Evolutionary conservation across 2,329 filamentous ascomycete species (phyloP).

Genomic region (Harringtonia aguacate): DNA sequence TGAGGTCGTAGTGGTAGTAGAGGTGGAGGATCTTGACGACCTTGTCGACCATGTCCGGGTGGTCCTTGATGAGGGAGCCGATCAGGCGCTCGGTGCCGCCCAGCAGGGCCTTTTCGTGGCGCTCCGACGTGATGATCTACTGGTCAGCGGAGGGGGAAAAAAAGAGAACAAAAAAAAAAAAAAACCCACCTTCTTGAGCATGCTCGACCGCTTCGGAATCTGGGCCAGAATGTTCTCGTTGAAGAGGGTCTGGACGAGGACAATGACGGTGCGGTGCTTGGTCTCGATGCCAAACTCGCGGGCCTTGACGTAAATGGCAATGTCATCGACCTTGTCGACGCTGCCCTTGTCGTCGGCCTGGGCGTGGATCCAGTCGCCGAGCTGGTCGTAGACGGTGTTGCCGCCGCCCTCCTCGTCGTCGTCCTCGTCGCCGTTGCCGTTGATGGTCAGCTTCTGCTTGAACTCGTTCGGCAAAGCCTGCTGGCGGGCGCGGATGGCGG

Average conservation of each 20-base stretch:
- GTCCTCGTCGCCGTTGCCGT: constrained; percentile 64
- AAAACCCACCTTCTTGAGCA: constrained; percentile 72
- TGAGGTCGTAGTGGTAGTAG: constrained; percentile 83
- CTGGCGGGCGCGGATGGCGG: constrained; percentile 88
- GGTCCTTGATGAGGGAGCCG: constrained; percentile 57
- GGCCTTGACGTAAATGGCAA: constrained; percentile 92
- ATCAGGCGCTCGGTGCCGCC: constrained; percentile 93
- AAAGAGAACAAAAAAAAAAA: neutral
- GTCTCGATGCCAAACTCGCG: constrained; percentile 89
- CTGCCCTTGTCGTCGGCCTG: constrained; percentile 62
- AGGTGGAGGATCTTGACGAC: constrained; percentile 80
- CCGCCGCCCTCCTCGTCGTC: constrained; percentile 71
- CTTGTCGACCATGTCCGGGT: constrained; percentile 63
- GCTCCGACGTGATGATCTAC: constrained; percentile 75
- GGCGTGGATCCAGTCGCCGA: constrained; percentile 83
- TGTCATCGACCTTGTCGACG: constrained; percentile 70
- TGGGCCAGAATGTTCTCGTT: constrained; percentile 82
- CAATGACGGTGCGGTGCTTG: constrained; percentile 88
- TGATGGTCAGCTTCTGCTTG: constrained; percentile 80
- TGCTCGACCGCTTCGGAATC: constrained; percentile 68
- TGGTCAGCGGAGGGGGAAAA: neutral
- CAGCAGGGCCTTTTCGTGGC: constrained; percentile 89
- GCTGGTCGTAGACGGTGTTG: constrained; percentile 73
- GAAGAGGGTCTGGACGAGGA: constrained; percentile 89
- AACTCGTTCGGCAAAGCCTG: constrained; percentile 89